phyloP scores from a whole-genome alignment of 306 rosid genomes.

The Glycine latifolia region DNA sequence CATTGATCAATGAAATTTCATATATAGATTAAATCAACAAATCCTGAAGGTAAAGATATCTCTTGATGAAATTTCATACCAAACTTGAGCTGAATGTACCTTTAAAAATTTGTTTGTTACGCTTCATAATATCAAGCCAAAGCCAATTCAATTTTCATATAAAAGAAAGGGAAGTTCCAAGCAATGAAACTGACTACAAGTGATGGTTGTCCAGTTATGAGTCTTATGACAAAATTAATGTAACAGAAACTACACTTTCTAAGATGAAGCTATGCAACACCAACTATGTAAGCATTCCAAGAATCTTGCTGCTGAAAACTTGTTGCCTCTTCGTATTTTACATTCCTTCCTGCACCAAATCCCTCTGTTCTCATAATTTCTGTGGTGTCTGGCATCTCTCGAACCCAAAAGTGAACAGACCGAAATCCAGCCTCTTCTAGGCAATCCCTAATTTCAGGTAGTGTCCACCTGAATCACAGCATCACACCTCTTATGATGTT shows the following conservation, averaged over 20 bases:
- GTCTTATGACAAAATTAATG: neutral
- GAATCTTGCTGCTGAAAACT: conserved; percentile 81
- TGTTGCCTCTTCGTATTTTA: conserved; percentile 79
- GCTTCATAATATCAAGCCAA: conserved; percentile 37
- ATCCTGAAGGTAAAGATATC: neutral
- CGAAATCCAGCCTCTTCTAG: conserved; percentile 87
- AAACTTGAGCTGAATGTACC: too few relatives aligned
- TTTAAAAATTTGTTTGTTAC: neutral
- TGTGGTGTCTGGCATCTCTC: conserved; percentile 76
- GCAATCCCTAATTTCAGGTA: conserved; percentile 94
- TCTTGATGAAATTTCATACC: neutral
- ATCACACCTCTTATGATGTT: conserved; percentile 39
- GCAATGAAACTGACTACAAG: conserved; percentile 19
- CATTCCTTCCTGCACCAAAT: conserved; percentile 71
- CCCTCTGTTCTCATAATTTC: conserved; percentile 67
- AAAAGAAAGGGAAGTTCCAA: neutral
- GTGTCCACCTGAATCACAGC: conserved; percentile 79
- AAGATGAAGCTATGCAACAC: conserved; percentile 63
- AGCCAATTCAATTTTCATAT: conserved; percentile 8
- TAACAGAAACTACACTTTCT: conserved; percentile 25
- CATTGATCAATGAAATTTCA: too few relatives aligned
- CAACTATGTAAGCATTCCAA: conserved; percentile 95
- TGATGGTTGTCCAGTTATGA: neutral
- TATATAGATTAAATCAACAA: neutral
- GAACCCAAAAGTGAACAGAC: conserved; percentile 84